phyloP scores from a whole-genome alignment of 352 stramenopile species.

The Pythium aquatile region DNA sequence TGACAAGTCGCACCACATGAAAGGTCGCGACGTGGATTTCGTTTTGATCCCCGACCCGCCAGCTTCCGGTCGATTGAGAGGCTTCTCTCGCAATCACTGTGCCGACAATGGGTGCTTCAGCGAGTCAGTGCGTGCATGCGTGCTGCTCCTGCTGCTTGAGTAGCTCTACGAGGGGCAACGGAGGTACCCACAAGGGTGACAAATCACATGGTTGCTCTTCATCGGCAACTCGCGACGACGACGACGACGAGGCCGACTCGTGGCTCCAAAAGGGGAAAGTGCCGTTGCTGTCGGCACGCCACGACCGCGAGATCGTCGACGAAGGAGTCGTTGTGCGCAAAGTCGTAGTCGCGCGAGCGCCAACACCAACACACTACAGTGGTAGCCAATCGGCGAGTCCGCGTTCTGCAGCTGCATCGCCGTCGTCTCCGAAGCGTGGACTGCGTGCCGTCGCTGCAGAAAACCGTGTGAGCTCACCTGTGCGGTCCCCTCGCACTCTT shows the following conservation, averaged over 20 bases:
- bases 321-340: slow-evolving; percentile 48
- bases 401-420: not conserved
- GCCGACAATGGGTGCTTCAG: slow-evolving; percentile 2
- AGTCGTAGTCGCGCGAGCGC: slow-evolving; percentile 49
- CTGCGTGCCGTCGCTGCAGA: not conserved
- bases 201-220: not conserved
- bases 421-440: slow-evolving; percentile 13
- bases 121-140: slow-evolving; percentile 4
- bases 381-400: not conserved
- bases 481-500: not conserved
- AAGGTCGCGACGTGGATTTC: not conserved
- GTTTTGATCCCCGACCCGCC: not conserved
- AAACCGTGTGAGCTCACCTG: not conserved
- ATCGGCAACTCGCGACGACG: slow-evolving; percentile 12
- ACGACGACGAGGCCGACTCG: slow-evolving; percentile 25
- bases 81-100: not conserved
- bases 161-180: not conserved
- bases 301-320: slow-evolving; percentile 35
- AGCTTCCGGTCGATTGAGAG: not conserved
- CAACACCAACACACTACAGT: slow-evolving; percentile 11
- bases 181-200: not conserved
- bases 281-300: slow-evolving; percentile 48
- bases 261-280: slow-evolving; percentile 72
- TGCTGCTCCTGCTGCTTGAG: slow-evolving; percentile 18
- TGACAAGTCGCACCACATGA: slow-evolving; percentile 21